phyloP scores from a whole-genome alignment of 2,329 filamentous ascomycete genomes.

The Neospermospora avenae region DNA sequence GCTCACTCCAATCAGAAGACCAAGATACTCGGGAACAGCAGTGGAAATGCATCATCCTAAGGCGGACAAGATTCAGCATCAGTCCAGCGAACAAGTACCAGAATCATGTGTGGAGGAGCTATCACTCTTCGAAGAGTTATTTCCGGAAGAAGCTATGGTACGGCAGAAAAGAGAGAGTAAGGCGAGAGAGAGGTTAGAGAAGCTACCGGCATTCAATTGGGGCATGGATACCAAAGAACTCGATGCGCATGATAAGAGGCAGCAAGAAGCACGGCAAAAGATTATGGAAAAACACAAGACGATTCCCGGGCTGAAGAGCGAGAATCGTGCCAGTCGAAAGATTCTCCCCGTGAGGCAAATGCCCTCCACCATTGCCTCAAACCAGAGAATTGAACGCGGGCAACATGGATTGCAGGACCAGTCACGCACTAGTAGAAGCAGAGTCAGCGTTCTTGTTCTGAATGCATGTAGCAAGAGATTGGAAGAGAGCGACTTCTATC shows the following conservation, averaged over 20 bases:
- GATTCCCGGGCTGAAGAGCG: background rate
- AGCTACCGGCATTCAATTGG: conserved; percentile 32
- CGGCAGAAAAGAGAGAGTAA: conserved; percentile 3
- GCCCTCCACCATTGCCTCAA: too few species aligned
- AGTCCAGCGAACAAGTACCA: background rate
- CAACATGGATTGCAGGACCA: background rate
- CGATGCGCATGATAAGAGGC: background rate
- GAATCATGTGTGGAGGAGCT: background rate
- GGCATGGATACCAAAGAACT: background rate
- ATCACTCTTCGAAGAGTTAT: conserved; percentile 48
- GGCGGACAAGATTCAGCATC: conserved; percentile 1
- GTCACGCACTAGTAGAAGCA: background rate
- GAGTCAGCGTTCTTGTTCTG: conserved; percentile 47
- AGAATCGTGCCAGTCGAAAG: background rate
- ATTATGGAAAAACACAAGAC: background rate
- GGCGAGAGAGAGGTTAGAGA: conserved; percentile 22
- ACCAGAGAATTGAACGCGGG: too few species aligned
- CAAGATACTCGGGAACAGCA: background rate
- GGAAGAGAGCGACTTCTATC: conserved; percentile 66
- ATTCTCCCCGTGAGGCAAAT: background rate
- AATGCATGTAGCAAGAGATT: conserved; percentile 57
- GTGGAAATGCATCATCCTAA: background rate
- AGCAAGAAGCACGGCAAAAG: background rate
- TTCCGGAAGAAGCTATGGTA: conserved; percentile 47
- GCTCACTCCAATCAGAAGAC: background rate